Evolutionary conservation across 768 basidiomycete genomes (phyloP).

Genomic region (Kwoniella mangroviensis): DNA sequence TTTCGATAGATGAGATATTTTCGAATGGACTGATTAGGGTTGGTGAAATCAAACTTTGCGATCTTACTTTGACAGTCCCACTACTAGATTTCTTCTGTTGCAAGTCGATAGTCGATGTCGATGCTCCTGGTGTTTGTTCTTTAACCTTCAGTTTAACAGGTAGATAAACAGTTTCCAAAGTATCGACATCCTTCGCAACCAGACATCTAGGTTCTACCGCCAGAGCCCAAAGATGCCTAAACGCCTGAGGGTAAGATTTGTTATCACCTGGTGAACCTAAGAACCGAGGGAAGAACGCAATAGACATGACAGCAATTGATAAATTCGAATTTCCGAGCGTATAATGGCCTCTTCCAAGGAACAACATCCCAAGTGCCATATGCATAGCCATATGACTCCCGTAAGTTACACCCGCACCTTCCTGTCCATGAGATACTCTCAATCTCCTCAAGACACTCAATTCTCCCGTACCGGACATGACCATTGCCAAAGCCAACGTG

Average conservation of each 20-base stretch:
- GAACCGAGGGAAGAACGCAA: conserved; percentile 90
- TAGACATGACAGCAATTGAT: conserved; percentile 84
- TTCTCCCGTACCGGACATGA: conserved; percentile 98
- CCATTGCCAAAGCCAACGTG: conserved; percentile 81
- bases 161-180: conserved; percentile 84
- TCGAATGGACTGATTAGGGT: conserved; percentile 90
- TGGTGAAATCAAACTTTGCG: conserved; percentile 83
- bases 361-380: conserved; percentile 85
- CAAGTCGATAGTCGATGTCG: conserved; percentile 27
- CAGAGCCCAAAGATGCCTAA: conserved; percentile 93
- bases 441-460: conserved; percentile 84
- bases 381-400: conserved; percentile 89
- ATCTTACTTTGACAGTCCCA: conserved; percentile 59
- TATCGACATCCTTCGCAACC: conserved; percentile 89
- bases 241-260: conserved; percentile 85
- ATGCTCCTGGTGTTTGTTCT: conserved; percentile 61
- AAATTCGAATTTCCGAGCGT: conserved; percentile 90
- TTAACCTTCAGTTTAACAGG: conserved; percentile 84
- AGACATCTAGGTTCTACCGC: conserved; percentile 94
- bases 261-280: conserved; percentile 80
- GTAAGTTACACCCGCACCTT: conserved; percentile 66
- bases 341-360: conserved; percentile 89
- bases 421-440: conserved; percentile 86
- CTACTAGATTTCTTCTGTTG: conserved; percentile 30
- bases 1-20: conserved; percentile 75